Percentiles rank a stretch among this genome's conserved stretches.
phyloP scores from a whole-genome alignment of 2,329 filamentous ascomycete species.

The Pseudogymnoascus sp. region DNA sequence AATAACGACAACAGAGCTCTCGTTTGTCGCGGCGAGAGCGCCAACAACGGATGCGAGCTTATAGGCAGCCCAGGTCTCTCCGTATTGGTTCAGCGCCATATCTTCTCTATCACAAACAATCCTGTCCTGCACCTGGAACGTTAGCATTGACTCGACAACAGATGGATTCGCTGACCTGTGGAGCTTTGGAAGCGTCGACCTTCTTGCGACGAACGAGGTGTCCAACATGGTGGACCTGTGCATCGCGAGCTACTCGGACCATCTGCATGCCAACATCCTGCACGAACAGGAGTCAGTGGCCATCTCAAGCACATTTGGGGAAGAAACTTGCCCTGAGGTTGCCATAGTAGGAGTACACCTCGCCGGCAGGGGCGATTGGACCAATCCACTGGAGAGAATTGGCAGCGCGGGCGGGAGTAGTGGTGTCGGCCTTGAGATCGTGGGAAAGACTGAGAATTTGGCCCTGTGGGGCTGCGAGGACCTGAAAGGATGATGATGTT shows the following conservation, averaged over 20 bases:
- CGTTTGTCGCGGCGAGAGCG: neutral
- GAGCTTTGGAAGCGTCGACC: neutral
- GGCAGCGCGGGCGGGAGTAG: neutral
- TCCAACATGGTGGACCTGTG: conserved; percentile 5
- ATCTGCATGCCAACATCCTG: neutral
- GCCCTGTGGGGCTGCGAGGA: neutral
- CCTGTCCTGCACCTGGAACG: neutral
- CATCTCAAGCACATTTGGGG: neutral
- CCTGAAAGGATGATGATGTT: neutral
- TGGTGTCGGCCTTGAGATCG: neutral
- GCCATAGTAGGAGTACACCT: conserved; percentile 2
- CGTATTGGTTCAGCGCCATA: neutral
- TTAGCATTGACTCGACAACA: neutral
- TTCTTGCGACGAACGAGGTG: neutral
- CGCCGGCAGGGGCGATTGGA: neutral
- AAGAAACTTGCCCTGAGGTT: neutral
- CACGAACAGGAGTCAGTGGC: neutral
- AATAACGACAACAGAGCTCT: neutral
- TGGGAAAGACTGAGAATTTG: neutral
- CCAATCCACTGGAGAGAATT: neutral
- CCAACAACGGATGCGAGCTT: conserved; percentile 7
- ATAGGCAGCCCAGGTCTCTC: conserved; percentile 9
- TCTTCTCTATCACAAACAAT: conserved; percentile 6
- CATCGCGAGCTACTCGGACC: neutral
- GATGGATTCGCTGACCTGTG: neutral